Percentiles rank a stretch among this genome's conserved stretches.
These are phyloP conservation scores for Salvia rosmarinus DNA, from an alignment of 257 asterid genomes.

Conservation along the genomic window DNA sequence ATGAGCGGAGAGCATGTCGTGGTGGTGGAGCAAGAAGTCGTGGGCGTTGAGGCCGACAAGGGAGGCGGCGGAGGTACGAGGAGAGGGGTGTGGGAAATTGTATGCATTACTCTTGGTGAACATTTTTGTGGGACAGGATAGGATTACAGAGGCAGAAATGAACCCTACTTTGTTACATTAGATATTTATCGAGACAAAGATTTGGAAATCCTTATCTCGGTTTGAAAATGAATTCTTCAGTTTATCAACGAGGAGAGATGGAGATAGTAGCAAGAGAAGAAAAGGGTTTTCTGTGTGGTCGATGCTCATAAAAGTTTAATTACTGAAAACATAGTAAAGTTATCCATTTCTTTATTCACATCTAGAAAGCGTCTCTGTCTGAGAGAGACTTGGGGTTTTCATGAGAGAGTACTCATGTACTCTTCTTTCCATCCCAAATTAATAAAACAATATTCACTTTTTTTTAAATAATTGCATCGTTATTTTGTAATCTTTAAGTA, in stretches of 20 bases:
- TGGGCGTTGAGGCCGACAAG: constrained; percentile 28
- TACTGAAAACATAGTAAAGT: constrained; percentile 39
- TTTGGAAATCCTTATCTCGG: constrained; percentile 14
- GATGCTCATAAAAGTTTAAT: constrained; percentile 24
- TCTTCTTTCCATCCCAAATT: no score
- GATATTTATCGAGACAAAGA: background rate
- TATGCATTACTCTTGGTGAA: constrained; percentile 45
- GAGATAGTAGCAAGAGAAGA: constrained; percentile 14
- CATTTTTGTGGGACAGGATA: constrained; percentile 47
- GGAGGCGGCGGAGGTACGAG: constrained; percentile 37
- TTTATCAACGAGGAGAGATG: background rate
- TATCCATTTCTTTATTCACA: constrained; percentile 38
- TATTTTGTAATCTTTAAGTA: no score
- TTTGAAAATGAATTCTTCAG: background rate
- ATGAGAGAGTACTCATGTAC: background rate
- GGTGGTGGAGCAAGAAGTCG: constrained; percentile 45
- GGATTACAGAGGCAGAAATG: background rate
- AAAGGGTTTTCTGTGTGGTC: constrained; percentile 29
- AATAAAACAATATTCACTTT: background rate
- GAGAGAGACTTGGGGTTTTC: constrained; percentile 20
- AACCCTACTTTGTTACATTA: constrained; percentile 21
- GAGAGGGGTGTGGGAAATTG: constrained; percentile 36
- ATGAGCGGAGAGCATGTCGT: constrained; percentile 42
- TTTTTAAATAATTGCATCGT: no score
- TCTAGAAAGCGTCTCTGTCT: constrained; percentile 43